These are phyloP conservation scores for Camillea tinctor DNA, from an alignment of 2,329 filamentous ascomycete genomes.

Conservation along the genomic window DNA sequence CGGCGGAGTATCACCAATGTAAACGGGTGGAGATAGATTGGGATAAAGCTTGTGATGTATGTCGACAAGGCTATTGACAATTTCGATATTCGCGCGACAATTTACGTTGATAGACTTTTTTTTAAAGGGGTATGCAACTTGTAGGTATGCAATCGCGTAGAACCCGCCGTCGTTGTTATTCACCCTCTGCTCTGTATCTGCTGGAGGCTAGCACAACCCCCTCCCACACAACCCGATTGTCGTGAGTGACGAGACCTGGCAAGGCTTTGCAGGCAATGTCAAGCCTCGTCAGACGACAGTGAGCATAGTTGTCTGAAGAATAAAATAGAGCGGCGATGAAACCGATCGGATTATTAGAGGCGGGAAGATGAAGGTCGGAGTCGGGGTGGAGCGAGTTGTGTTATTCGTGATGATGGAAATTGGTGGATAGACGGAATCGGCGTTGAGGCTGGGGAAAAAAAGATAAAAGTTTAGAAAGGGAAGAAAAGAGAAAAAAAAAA, in stretches of 20 bases:
- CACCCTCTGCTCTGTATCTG: conserved; percentile 1
- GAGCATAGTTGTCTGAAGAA: conserved; percentile 21
- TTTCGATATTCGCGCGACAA: not conserved
- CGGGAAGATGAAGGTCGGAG: not conserved
- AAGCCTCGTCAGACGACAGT: conserved; percentile 27
- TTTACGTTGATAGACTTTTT: not conserved
- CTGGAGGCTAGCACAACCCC: conserved; percentile 7
- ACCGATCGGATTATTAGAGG: not conserved
- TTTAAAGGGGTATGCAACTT: not conserved
- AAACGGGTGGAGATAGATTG: not conserved
- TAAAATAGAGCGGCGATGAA: not conserved
- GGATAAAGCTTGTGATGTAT: conserved; percentile 2
- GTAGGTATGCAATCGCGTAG: not conserved
- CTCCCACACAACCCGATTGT: conserved; percentile 18
- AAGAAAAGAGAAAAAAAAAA: conserved; percentile 10
- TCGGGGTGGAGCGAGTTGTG: not conserved
- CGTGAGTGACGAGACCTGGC: conserved; percentile 19
- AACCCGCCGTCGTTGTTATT: not conserved
- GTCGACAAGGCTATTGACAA: not conserved
- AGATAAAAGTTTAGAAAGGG: not conserved
- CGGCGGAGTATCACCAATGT: conserved; percentile 5
- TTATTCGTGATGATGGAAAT: not conserved
- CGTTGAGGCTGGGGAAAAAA: conserved; percentile 2
- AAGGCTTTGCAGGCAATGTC: conserved; percentile 19
- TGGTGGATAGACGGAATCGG: conserved; percentile 1